These are phyloP conservation scores for Santalum album DNA, from an alignment of 164 flowering plant species.

Conservation along the genomic window DNA sequence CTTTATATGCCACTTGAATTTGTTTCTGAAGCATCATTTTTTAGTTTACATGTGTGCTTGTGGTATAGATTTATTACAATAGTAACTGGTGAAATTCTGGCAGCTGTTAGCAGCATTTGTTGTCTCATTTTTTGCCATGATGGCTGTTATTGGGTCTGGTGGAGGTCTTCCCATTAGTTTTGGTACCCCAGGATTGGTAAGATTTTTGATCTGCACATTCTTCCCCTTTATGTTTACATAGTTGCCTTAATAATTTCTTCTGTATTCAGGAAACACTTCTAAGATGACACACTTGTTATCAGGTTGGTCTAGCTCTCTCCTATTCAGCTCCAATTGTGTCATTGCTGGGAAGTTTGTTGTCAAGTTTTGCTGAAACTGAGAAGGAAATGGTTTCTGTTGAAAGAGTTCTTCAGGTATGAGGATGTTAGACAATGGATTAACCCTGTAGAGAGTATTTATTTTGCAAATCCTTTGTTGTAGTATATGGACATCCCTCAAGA, in stretches of 20 bases:
- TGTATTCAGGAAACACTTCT: background rate
- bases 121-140: slow-evolving; percentile 67
- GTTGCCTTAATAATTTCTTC: background rate
- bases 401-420: slow-evolving; percentile 69
- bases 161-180: slow-evolving; percentile 52
- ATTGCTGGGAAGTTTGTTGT: slow-evolving; percentile 67
- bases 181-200: slow-evolving; percentile 89
- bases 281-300: slow-evolving; percentile 10
- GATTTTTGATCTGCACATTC: background rate
- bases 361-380: slow-evolving; percentile 95
- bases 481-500: slow-evolving; percentile 91
- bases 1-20: background rate
- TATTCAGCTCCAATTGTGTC: slow-evolving; percentile 92
- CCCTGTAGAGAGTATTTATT: slow-evolving; percentile 5
- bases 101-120: slow-evolving; percentile 83
- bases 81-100: slow-evolving; percentile 9
- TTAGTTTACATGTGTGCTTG: no score
- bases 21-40: no score
- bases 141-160: slow-evolving; percentile 77
- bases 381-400: slow-evolving; percentile 98
- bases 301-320: slow-evolving; percentile 97
- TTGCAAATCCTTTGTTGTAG: slow-evolving; percentile 23
- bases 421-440: background rate
- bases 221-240: background rate
- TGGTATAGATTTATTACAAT: no score